These are phyloP conservation scores for Claviceps africana DNA, from an alignment of 2,329 filamentous ascomycete species.

Conservation along the genomic window DNA sequence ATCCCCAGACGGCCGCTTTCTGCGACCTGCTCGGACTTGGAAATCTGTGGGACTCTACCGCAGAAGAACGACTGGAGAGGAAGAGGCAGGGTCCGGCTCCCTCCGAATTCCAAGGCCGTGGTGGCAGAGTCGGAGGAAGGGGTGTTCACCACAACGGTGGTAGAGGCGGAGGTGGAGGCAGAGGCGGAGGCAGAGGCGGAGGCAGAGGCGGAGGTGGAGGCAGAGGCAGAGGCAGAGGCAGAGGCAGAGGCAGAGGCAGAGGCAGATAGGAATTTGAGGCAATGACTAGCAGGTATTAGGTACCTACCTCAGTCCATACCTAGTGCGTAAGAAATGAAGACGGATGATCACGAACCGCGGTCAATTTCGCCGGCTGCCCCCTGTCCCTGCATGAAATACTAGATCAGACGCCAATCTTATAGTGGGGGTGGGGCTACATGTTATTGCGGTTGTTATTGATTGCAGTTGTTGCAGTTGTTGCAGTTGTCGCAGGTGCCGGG, in stretches of 20 bases:
- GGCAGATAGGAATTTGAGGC: background rate
- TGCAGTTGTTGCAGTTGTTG: background rate
- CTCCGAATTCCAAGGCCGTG: slow-evolving; percentile 18
- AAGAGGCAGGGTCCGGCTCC: slow-evolving; percentile 43
- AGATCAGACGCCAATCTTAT: background rate
- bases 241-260: too few relatives aligned
- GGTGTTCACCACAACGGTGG: slow-evolving; percentile 10
- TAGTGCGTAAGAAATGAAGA: too few relatives aligned
- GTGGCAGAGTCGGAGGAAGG: slow-evolving; percentile 23
- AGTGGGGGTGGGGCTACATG: background rate
- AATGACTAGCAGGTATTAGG: too few relatives aligned
- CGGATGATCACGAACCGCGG: too few relatives aligned
- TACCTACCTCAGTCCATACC: too few relatives aligned
- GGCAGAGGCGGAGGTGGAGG: background rate
- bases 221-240: too few relatives aligned
- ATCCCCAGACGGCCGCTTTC: slow-evolving; percentile 71
- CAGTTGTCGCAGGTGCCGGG: background rate
- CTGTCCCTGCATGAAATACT: background rate
- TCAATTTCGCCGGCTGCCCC: background rate
- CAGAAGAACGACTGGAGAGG: slow-evolving; percentile 52
- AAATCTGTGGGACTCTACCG: slow-evolving; percentile 61
- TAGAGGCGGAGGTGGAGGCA: slow-evolving; percentile 2
- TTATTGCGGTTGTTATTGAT: background rate
- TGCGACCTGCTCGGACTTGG: slow-evolving; percentile 64
- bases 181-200: background rate